Percentiles rank a stretch among this genome's conserved stretches.
These are phyloP conservation scores for Rhizodiscina lignyota DNA, from an alignment of 495 filamentous ascomycete species.

Conservation along the genomic window DNA sequence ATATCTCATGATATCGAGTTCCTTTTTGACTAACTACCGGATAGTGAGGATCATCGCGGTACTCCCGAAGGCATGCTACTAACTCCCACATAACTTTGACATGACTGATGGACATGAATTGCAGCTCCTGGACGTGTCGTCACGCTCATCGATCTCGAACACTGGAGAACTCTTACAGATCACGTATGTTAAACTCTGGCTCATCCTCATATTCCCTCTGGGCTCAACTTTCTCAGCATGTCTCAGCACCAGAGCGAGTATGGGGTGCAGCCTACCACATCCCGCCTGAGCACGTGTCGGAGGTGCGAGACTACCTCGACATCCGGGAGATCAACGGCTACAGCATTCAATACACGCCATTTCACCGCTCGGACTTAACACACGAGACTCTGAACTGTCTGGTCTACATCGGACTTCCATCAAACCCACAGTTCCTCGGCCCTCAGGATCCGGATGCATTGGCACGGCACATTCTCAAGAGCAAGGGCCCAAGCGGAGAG, in stretches of 20 bases:
- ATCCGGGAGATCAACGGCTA: constrained; percentile 97
- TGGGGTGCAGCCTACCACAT: constrained; percentile 96
- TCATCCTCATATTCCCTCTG: background rate
- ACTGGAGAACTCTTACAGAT: constrained; percentile 70
- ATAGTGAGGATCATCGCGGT: constrained; percentile 83
- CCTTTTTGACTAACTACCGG: constrained; percentile 2
- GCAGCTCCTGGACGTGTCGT: constrained; percentile 84
- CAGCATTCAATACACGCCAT: constrained; percentile 72
- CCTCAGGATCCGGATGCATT: constrained; percentile 65
- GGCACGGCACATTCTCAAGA: constrained; percentile 66
- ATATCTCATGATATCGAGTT: background rate
- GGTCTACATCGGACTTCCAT: constrained; percentile 90
- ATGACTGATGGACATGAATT: no score
- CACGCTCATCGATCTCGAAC: constrained; percentile 67
- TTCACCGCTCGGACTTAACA: constrained; percentile 26
- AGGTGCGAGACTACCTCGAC: constrained; percentile 83
- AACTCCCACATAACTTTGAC: no score
- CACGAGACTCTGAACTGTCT: constrained; percentile 36
- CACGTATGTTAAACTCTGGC: constrained; percentile 19
- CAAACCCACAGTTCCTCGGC: constrained; percentile 84
- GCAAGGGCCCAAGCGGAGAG: constrained; percentile 69
- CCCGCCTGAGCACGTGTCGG: constrained; percentile 45
- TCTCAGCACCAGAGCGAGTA: constrained; percentile 42
- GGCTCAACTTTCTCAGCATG: constrained; percentile 7
- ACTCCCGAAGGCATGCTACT: no score